phyloP scores from a whole-genome alignment of 2,329 filamentous ascomycete species.

The Fusarium chlamydosporum region DNA sequence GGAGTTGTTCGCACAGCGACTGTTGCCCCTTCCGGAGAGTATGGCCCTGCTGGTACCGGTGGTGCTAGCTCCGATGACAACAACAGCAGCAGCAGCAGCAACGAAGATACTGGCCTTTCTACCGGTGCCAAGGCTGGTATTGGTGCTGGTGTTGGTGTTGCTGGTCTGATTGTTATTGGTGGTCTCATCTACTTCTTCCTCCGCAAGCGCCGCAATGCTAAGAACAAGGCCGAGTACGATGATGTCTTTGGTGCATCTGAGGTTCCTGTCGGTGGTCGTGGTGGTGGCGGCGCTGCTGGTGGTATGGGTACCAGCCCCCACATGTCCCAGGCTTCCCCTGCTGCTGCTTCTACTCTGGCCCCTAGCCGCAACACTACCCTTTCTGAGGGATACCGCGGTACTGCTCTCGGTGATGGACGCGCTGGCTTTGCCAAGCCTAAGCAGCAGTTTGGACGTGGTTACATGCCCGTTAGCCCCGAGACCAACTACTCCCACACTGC shows the following conservation, averaged over 20 bases:
- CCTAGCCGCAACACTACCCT: slow-evolving; percentile 50
- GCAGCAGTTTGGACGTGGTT: slow-evolving; percentile 53
- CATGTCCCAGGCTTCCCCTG: slow-evolving; percentile 53
- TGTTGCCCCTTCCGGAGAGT: slow-evolving; percentile 46
- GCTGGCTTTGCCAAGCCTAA: slow-evolving; percentile 57
- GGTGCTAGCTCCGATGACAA: slow-evolving; percentile 25
- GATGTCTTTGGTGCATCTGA: slow-evolving; percentile 60
- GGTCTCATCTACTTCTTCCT: slow-evolving; percentile 52
- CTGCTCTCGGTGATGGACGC: slow-evolving; percentile 58
- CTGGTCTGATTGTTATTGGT: slow-evolving; percentile 54
- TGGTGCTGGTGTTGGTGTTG: slow-evolving; percentile 58
- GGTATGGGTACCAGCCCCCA: slow-evolving; percentile 43
- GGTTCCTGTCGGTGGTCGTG: slow-evolving; percentile 58
- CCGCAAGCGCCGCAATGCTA: slow-evolving; percentile 52
- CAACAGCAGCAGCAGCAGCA: slow-evolving; percentile 35
- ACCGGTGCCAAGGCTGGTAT: slow-evolving; percentile 62
- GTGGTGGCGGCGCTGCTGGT: slow-evolving; percentile 33
- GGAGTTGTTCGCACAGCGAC: slow-evolving; percentile 52
- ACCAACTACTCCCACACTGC: slow-evolving; percentile 42
- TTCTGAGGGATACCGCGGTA: slow-evolving; percentile 58
- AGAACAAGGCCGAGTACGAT: slow-evolving; percentile 55
- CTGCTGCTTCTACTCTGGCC: slow-evolving; percentile 46
- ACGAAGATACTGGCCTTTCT: slow-evolving; percentile 53
- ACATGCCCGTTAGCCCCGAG: slow-evolving; percentile 50
- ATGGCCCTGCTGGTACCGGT: slow-evolving; percentile 40